Evolutionary conservation across 2,329 filamentous ascomycete species (phyloP), one percentile per base, ranked within the genome.

Genomic region (Pestalotiopsis sp.): DNA sequence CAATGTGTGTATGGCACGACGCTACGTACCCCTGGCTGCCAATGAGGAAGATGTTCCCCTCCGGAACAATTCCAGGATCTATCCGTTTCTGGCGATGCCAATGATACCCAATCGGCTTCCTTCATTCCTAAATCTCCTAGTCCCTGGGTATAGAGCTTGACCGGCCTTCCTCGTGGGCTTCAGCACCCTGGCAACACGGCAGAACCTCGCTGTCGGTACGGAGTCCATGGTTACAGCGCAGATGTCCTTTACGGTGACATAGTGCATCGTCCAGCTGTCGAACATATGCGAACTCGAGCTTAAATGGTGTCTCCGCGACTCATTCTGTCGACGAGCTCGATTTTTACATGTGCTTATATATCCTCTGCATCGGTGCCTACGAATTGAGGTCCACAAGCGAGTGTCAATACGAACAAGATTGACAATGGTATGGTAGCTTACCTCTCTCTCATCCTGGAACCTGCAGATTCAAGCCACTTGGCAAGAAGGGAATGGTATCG

Each of bases 171-270:
- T 62, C 59, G 31, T 62, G 59, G 59, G n/a, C 25, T 39, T 62
- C 25, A n/a, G 23, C n/a, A 20, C 61, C 61, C n/a, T 23, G 61
- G n/a, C 38, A 45, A 45, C 36, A 39, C 61, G 61, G 61, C 39
- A 14, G 61, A 64, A 64, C 61, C 61, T 64, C 13, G 11, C 17
- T 64, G 61, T 64, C 61, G 61, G 61, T 20, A 49, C 38, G 39
- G 25, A 31, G 17, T 31, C 49, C 14, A 62, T 64, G 41, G 61
- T 52, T 64, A 52, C 61, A 64, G 61, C 61, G 61, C 38, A 64
- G 61, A 25, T 52, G 23, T n/a, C 61, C 61, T 64, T 38, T 25
- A 64, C 38, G 39, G 45, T 52, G 45, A 64, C 13, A 20, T 23
- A 39, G 6, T 23, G 61, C 38, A 64, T 49, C 61, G n/a, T 25